A percentile compares a stretch with the other conserved stretches of the same genome.
Evolutionary conservation across 1,284 basidiomycete species (phyloP).

Genomic region (Fistulinella cinereoalba): DNA sequence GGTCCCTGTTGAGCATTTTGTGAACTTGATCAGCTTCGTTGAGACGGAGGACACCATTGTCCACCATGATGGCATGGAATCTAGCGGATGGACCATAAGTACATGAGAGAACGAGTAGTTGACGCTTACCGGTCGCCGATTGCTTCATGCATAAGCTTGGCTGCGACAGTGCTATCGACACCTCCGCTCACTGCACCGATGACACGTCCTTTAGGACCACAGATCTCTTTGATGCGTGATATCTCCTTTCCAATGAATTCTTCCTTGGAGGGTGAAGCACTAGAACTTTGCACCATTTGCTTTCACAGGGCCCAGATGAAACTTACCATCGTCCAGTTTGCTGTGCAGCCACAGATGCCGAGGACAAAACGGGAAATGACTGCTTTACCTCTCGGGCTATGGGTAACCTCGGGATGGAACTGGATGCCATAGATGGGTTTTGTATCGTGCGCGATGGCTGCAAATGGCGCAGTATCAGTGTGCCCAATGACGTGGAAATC

Average conservation of each 20-base stretch:
- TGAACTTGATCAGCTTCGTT: slow-evolving; percentile 95
- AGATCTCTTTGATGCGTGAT: slow-evolving; percentile 90
- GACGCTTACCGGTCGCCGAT: slow-evolving; percentile 87
- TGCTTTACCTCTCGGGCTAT: slow-evolving; percentile 87
- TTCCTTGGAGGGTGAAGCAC: slow-evolving; percentile 51
- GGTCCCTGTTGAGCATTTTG: slow-evolving; percentile 90
- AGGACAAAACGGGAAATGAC: slow-evolving; percentile 88
- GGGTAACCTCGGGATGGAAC: slow-evolving; percentile 99
- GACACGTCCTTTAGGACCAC: slow-evolving; percentile 92
- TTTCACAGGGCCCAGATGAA: not conserved
- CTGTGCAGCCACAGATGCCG: slow-evolving; percentile 79
- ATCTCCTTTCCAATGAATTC: slow-evolving; percentile 99
- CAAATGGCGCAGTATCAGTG: slow-evolving; percentile 88
- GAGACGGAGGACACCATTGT: slow-evolving; percentile 94
- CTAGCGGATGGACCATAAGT: slow-evolving; percentile 39
- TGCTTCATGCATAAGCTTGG: slow-evolving; percentile 99
- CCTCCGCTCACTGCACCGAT: slow-evolving; percentile 98
- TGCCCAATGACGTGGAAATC: slow-evolving; percentile 88
- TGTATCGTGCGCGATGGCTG: slow-evolving; percentile 88
- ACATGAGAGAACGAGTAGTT: not conserved
- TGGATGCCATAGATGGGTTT: slow-evolving; percentile 96
- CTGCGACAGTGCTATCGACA: slow-evolving; percentile 97
- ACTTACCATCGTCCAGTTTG: slow-evolving; percentile 93
- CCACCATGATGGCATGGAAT: slow-evolving; percentile 99
- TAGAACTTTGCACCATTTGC: too few species aligned